Evolutionary conservation across 2,329 filamentous ascomycete species (phyloP).

Genomic region (Pleurostoma richardsiae): DNA sequence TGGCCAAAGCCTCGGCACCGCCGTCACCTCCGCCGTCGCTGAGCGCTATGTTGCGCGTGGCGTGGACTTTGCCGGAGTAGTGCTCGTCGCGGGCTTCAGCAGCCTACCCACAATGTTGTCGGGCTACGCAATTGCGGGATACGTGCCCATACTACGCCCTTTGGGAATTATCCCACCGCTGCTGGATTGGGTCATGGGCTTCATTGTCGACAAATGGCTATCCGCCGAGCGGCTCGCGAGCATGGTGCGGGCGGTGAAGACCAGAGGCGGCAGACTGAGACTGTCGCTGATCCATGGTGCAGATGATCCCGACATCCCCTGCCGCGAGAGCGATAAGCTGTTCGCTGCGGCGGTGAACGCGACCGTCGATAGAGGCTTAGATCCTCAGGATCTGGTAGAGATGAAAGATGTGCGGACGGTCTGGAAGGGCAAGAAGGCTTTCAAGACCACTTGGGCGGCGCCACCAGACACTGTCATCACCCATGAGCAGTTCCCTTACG

Average conservation of each 20-base stretch:
- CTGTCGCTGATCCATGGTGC: conserved; percentile 74
- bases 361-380: conserved; percentile 34
- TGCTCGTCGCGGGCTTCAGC: conserved; percentile 77
- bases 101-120: conserved; percentile 68
- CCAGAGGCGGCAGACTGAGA: conserved; percentile 40
- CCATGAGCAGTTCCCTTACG: conserved; percentile 49
- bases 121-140: conserved; percentile 72
- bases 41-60: conserved; percentile 60
- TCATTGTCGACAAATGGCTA: conserved; percentile 77
- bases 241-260: conserved; percentile 45
- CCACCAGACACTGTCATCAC: conserved; percentile 43
- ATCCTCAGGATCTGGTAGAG: conserved; percentile 21
- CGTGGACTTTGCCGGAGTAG: conserved; percentile 70
- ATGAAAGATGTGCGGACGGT: conserved; percentile 39
- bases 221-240: conserved; percentile 62
- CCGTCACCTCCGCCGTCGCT: conserved; percentile 69
- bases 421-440: conserved; percentile 37
- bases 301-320: conserved; percentile 80
- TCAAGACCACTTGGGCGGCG: conserved; percentile 38
- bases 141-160: conserved; percentile 74
- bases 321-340: conserved; percentile 59
- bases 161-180: conserved; percentile 62
- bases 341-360: conserved; percentile 56
- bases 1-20: conserved; percentile 86
- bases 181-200: conserved; percentile 52